Conservation (phyloP, 129 eudicot species). For the Oenanthe sinensis region DNA sequence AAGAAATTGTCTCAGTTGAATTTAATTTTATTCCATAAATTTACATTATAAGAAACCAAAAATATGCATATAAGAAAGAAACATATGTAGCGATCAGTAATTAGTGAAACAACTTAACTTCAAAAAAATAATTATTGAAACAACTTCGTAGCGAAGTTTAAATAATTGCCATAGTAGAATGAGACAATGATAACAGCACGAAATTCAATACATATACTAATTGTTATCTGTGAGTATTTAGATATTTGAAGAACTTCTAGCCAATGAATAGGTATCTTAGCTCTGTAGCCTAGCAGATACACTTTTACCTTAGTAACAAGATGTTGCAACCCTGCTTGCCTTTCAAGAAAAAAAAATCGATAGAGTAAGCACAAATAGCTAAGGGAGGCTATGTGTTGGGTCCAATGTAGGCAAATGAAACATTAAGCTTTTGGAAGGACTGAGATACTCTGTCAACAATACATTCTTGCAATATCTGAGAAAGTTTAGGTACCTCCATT, state of each 20-base stretch:
- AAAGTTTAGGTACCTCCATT: background rate
- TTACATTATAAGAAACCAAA: background rate
- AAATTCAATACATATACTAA: background rate
- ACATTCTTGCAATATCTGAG: background rate
- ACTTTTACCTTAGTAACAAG: background rate
- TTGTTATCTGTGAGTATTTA: background rate
- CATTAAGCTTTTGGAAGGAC: background rate
- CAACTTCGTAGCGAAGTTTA: background rate
- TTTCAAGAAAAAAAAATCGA: background rate
- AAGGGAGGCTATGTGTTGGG: background rate
- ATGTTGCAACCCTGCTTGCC: background rate
- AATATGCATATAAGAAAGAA: background rate
- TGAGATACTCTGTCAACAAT: background rate
- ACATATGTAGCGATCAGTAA: background rate
- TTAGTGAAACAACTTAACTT: background rate
- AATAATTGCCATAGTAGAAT: background rate
- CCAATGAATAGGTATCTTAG: background rate
- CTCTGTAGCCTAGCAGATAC: background rate
- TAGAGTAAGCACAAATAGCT: background rate
- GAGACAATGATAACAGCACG: background rate
- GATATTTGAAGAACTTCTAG: background rate
- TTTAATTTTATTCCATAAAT: background rate
- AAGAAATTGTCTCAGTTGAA: background rate
- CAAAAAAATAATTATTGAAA: background rate
- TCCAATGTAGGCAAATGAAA: background rate